Percentiles rank a stretch among this genome's conserved stretches.
Conservation (phyloP, 106 monocot genomes). For the Phalaenopsis equestris region DNA sequence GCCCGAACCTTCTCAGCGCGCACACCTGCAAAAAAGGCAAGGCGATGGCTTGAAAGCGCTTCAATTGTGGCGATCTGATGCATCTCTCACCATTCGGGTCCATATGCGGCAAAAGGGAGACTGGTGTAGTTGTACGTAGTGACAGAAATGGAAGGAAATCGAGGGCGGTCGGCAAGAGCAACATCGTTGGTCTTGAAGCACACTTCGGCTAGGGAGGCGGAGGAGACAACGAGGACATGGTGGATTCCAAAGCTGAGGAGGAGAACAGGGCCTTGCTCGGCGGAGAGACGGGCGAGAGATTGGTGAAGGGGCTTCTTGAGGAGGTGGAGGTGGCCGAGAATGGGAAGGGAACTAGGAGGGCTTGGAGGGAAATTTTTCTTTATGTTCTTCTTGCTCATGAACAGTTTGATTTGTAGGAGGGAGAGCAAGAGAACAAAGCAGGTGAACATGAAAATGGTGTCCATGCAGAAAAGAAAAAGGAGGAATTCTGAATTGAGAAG, state of each 20-base stretch:
- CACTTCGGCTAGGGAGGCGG: constrained; percentile 1
- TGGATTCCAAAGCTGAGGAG: constrained; percentile 10
- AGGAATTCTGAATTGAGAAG: no score
- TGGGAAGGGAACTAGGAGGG: neutral
- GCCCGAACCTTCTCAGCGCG: constrained; percentile 16
- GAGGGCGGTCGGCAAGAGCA: constrained; percentile 5
- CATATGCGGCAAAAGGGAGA: neutral
- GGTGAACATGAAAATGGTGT: no score
- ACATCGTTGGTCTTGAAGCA: constrained; percentile 14
- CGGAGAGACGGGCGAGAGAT: constrained; percentile 20
- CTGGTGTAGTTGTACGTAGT: neutral
- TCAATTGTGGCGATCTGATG: neutral
- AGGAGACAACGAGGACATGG: constrained; percentile 8
- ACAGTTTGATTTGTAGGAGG: no score
- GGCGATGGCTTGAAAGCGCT: neutral
- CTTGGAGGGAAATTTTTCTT: neutral
- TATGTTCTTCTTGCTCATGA: no score
- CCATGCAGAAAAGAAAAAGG: no score
- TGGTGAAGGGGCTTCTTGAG: constrained; percentile 37
- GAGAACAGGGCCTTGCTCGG: constrained; percentile 28
- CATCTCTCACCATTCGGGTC: neutral
- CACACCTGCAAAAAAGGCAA: neutral
- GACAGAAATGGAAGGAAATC: neutral
- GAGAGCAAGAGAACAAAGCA: no score
- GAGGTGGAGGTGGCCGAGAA: constrained; percentile 50